phyloP scores from a whole-genome alignment of 2,329 filamentous ascomycete genomes.

The Botrytis hyacinthi region DNA sequence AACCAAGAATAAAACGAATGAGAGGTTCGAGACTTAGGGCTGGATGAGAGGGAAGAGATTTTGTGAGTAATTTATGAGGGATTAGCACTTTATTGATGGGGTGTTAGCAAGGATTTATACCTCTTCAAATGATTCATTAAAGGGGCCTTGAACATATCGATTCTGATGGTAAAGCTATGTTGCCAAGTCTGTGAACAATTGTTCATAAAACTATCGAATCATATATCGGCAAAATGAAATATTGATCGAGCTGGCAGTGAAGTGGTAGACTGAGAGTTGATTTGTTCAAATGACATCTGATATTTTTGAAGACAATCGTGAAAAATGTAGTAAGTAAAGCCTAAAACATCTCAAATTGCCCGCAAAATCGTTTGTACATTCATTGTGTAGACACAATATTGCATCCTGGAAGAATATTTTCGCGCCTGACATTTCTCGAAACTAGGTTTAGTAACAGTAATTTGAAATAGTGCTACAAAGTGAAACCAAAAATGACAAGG shows the following conservation, averaged over 20 bases:
- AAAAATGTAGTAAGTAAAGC: background rate
- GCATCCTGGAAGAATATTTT: no score
- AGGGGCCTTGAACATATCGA: fast-evolving
- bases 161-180: background rate
- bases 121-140: background rate
- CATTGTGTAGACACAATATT: background rate
- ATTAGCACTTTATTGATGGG: no score
- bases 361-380: background rate
- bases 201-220: background rate
- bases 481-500: background rate
- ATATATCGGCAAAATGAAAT: background rate
- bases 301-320: background rate
- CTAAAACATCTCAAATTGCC: background rate
- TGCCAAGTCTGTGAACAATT: background rate
- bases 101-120: background rate
- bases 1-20: fast-evolving
- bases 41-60: no score
- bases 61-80: background rate
- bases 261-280: background rate
- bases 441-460: background rate
- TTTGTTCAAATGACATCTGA: background rate
- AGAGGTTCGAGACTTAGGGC: background rate
- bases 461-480: background rate
- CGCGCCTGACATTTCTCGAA: background rate
- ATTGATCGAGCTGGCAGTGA: background rate